A percentile compares a stretch with the other conserved stretches of the same genome.
These are phyloP conservation scores for Fusarium continuum DNA, from an alignment of 2,329 filamentous ascomycete genomes.

Conservation along the genomic window DNA sequence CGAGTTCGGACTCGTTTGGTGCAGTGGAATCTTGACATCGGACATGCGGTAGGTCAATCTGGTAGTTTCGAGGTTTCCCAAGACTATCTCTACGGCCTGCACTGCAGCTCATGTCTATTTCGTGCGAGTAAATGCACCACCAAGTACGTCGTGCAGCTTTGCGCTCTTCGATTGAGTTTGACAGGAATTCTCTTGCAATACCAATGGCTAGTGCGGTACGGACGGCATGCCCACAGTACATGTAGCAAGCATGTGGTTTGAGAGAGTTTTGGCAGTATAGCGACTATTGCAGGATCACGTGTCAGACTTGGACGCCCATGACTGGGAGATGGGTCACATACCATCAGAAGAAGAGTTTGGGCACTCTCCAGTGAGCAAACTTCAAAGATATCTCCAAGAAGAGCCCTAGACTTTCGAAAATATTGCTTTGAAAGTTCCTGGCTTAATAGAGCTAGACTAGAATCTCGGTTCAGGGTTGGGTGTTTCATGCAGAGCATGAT, in stretches of 20 bases:
- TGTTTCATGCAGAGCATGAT: background rate
- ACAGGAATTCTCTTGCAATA: background rate
- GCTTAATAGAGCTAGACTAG: background rate
- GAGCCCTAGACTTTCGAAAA: background rate
- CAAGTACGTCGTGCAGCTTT: background rate
- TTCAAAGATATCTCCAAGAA: background rate
- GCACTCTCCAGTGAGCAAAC: background rate
- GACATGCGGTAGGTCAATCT: constrained; percentile 1
- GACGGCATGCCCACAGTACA: background rate
- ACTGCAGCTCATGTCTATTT: constrained; percentile 18
- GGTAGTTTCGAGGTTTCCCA: constrained; percentile 6
- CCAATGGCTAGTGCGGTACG: background rate
- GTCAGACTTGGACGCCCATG: rapidly evolving
- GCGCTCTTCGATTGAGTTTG: background rate
- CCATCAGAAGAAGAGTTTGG: background rate
- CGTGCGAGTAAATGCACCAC: constrained; percentile 19
- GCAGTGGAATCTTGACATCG: rapidly evolving
- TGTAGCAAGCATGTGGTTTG: background rate
- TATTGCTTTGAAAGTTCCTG: background rate
- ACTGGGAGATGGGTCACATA: background rate
- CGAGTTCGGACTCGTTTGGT: background rate
- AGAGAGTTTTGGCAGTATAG: constrained; percentile 5
- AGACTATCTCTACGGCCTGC: constrained; percentile 12
- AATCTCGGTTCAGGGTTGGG: background rate
- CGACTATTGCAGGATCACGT: background rate